Evolutionary conservation across 2,329 filamentous ascomycete genomes (phyloP), one percentile per base, ranked within the genome.

Genomic region (Colletotrichum truncatum): DNA sequence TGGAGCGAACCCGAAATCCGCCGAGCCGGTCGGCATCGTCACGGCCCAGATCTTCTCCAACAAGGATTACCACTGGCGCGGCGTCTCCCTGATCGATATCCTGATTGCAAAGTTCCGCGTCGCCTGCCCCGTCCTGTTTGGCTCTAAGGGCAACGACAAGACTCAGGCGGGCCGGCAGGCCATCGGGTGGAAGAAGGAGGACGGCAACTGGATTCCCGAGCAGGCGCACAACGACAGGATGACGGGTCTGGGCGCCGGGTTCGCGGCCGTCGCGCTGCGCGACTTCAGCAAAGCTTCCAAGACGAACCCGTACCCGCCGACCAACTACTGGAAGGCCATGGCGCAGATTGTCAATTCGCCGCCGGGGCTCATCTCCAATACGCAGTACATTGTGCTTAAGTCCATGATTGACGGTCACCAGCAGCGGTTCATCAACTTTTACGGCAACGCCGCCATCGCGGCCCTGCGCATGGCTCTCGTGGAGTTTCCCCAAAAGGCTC

Each of bases 41-140:
- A 85, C 90, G 1, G 91, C 91, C 6, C 88, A 90, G 68, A 85
- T 97, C 28, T 95, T 97, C 74, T 91, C 92, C 1, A 84, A 86
- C 55, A 83, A 87, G 16, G 84, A 87, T 14, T 91, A 93, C 73
- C 82, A 86, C 57, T 92, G 89, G 84, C 85, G 89, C 53, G 90
- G 88, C 8, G 78, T 85, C 49, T 85, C 90, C 1, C 82, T 97
- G 63, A 90, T 93, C 55, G 93, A 97, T 74, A 92, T 98, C 64
- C 83, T 98, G 28, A 90, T 97, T 72, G 83, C 94, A 58, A 98
- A 98, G 77, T 92, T 93, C 72, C 89, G 94, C 65, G 84, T 92
- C 14, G 84, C 88, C 4, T 97, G 93, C 72, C 95, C 96, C 0
- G 90, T 94, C 2, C 82, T 99, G 1, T 98, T 97, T 75, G 95